Base-by-base conservation (phyloP, 2,329 filamentous ascomycete genomes). In the Verticillium klebahnii region DNA sequence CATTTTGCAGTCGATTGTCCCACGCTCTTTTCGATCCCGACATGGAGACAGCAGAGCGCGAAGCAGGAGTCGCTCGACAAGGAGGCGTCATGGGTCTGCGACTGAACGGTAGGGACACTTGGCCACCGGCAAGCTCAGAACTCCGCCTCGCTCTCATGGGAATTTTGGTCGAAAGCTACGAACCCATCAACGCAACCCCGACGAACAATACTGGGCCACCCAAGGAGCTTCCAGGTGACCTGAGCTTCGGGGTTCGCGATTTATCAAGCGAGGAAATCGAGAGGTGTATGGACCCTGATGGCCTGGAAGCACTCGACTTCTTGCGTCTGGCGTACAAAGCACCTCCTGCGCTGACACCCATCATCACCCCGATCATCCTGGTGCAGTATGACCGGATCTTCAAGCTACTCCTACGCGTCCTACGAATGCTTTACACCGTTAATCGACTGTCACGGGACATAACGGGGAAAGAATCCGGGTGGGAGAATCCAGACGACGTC, bases 71-170 rank as follows among this genome's bases (percentile, higher is more conserved):
- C 36, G 85, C 90, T 55, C 84, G 88, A 9, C 85, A 85, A 56
- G 89, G 91, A 57, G 85, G 88, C 62, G 78, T 85, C 15, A 94
- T 96, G 81, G 94, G 95, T 1, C 80, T 98, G 50, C 89, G 93
- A 50, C 80, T 98, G 0, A 90, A 90, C n/a, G 86, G 85, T 2
- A 85, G 92, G 68, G 87, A 91, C 61, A 91, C 83, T 36, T 98
- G 95, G 95, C 95, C 95, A 31, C 95, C 95, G 5, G 93, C 93
- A 29, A 96, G 91, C 73, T 97, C 93, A 0, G 95, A 98, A 73
- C 78, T 99, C n/a, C 87, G 93, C 11, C 81, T 98, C 5, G 92
- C 92, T 0, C 80, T 99, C 19, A 96, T 93, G 84, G 93, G 92
- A 0, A 84, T 98, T 1, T 78, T 98, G 7, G 83, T 85, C 2